Conservation (phyloP, 495 filamentous ascomycete species). For the Evansstolkia leycettana region DNA sequence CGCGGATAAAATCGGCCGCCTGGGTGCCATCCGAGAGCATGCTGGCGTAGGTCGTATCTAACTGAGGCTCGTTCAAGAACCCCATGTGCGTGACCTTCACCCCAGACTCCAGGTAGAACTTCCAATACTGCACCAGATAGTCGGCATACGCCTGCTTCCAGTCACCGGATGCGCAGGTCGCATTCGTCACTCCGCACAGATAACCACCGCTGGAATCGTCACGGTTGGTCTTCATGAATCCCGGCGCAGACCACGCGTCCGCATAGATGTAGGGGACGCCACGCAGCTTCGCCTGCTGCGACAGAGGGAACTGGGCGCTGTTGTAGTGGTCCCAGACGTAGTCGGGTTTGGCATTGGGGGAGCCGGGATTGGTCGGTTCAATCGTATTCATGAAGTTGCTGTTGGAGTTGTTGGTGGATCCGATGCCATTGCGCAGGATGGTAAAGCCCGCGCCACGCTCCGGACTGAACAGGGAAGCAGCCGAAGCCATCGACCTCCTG, state of each 20-base stretch:
- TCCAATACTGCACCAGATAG: constrained; percentile 39
- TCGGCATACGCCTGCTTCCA: constrained; percentile 45
- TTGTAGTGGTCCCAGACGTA: constrained; percentile 38
- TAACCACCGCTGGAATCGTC: constrained; percentile 28
- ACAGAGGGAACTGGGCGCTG: constrained; percentile 36
- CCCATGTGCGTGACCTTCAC: constrained; percentile 38
- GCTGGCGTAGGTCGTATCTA: constrained; percentile 4
- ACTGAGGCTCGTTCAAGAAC: constrained; percentile 47
- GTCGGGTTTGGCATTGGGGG: constrained; percentile 17
- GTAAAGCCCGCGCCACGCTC: constrained; percentile 36
- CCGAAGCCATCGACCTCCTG: constrained; percentile 38
- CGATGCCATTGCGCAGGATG: constrained; percentile 42
- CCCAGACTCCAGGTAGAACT: constrained; percentile 36
- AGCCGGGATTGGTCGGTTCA: constrained; percentile 25
- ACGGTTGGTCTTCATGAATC: constrained; percentile 45
- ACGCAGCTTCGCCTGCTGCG: constrained; percentile 30
- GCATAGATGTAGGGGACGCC: constrained; percentile 38
- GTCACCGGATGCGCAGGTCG: constrained; percentile 33
- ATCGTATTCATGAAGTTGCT: constrained; percentile 18
- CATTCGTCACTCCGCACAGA: constrained; percentile 35
- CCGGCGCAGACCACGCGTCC: constrained; percentile 44
- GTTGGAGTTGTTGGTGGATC: constrained; percentile 26
- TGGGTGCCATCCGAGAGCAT: constrained; percentile 26
- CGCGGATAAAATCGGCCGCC: constrained; percentile 35
- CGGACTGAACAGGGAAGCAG: constrained; percentile 34